These are phyloP conservation scores for Bryoglossum gracile DNA, from an alignment of 495 filamentous ascomycete species.

Conservation along the genomic window DNA sequence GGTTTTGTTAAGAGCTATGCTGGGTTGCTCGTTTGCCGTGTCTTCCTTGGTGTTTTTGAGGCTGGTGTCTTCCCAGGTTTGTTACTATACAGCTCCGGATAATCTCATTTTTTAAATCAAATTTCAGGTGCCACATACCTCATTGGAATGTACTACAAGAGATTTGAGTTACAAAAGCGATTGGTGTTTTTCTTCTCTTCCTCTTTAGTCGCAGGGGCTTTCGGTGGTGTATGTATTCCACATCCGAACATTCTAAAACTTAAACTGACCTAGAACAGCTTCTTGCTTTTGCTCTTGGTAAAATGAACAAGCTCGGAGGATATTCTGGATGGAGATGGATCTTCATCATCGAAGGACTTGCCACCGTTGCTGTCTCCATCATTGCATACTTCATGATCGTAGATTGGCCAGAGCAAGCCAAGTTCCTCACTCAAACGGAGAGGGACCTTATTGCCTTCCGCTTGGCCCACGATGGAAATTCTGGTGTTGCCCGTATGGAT, in stretches of 20 bases:
- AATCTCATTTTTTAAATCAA: not conserved
- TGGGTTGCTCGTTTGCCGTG: slow-evolving; percentile 34
- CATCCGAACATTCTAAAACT: not conserved
- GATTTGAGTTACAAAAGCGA: slow-evolving; percentile 50
- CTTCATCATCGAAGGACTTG: slow-evolving; percentile 20
- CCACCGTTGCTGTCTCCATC: slow-evolving; percentile 45
- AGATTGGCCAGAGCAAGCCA: slow-evolving; percentile 59
- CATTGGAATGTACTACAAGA: slow-evolving; percentile 53
- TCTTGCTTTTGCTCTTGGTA: slow-evolving; percentile 45
- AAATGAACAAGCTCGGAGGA: slow-evolving; percentile 28
- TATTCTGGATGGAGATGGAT: slow-evolving; percentile 28
- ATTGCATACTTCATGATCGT: slow-evolving; percentile 51
- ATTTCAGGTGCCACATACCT: slow-evolving; percentile 30
- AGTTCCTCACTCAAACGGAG: slow-evolving; percentile 63
- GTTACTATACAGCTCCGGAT: not conserved
- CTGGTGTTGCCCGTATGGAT: not conserved
- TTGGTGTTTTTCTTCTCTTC: slow-evolving; percentile 49
- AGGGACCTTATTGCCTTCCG: slow-evolving; percentile 27
- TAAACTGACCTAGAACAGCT: slow-evolving; percentile 24
- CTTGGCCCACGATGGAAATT: not conserved
- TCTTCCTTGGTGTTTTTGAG: slow-evolving; percentile 52
- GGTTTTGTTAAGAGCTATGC: slow-evolving; percentile 32
- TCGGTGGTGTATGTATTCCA: slow-evolving; percentile 40
- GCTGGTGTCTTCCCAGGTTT: slow-evolving; percentile 59
- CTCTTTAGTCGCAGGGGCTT: slow-evolving; percentile 48